phyloP scores from a whole-genome alignment of 495 filamentous ascomycete species.

The Tuber borchii region DNA sequence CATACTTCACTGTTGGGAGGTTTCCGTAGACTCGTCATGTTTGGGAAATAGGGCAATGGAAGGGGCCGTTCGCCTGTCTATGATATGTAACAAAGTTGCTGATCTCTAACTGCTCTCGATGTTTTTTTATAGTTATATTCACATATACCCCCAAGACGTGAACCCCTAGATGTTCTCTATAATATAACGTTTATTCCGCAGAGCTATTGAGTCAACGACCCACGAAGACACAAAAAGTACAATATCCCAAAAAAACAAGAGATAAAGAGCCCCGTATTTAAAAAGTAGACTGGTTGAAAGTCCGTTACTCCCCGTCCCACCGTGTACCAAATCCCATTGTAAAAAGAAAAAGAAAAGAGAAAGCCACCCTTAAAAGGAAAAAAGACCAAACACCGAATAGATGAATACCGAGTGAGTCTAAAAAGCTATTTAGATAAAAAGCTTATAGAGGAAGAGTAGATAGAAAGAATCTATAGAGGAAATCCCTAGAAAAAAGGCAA shows the following conservation, averaged over 20 bases:
- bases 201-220: neutral
- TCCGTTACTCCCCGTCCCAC: slow-evolving; percentile 22
- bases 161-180: neutral
- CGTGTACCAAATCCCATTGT: slow-evolving; percentile 8
- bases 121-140: too few species aligned
- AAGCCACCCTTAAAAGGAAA: slow-evolving; percentile 11
- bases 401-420: slow-evolving; percentile 42
- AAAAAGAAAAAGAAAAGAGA: slow-evolving; percentile 7
- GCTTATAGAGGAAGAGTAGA: slow-evolving; percentile 6
- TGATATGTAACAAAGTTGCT: too few species aligned
- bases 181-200: neutral
- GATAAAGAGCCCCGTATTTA: neutral
- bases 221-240: neutral
- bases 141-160: neutral
- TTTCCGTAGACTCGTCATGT: too few species aligned
- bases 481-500: slow-evolving; percentile 2
- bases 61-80: too few species aligned
- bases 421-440: slow-evolving; percentile 9
- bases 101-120: too few species aligned
- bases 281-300: slow-evolving; percentile 38
- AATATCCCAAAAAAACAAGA: neutral
- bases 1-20: too few species aligned
- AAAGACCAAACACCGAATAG: slow-evolving; percentile 40
- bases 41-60: too few species aligned
- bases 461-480: neutral